These are phyloP conservation scores for Entonaema liquescens DNA, from an alignment of 495 filamentous ascomycete species.

Conservation along the genomic window DNA sequence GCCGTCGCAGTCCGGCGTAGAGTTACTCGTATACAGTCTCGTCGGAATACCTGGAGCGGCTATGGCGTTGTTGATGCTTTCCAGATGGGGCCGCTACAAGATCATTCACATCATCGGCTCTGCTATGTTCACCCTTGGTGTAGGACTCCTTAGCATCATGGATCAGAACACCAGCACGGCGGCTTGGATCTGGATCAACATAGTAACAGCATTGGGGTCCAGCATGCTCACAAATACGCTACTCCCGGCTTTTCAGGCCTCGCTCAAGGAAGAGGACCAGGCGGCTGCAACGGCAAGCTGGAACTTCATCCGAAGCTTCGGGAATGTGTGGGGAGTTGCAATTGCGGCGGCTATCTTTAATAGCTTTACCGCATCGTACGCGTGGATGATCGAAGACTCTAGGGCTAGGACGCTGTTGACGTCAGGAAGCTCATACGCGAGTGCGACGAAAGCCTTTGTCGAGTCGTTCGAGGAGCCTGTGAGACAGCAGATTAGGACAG, in stretches of 20 bases:
- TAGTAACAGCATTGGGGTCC: constrained; percentile 40
- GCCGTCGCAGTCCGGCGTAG: constrained; percentile 49
- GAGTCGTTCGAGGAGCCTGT: constrained; percentile 33
- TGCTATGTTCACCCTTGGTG: constrained; percentile 50
- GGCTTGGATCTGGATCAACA: constrained; percentile 45
- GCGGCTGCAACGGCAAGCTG: constrained; percentile 56
- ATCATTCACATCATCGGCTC: constrained; percentile 54
- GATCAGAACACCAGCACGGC: constrained; percentile 45
- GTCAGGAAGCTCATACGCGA: constrained; percentile 43
- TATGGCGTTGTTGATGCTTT: constrained; percentile 46
- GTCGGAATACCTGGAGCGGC: constrained; percentile 47
- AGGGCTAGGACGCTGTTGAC: constrained; percentile 29
- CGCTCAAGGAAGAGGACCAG: constrained; percentile 48
- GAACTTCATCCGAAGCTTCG: constrained; percentile 58
- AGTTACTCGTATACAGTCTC: constrained; percentile 50
- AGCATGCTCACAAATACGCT: constrained; percentile 46
- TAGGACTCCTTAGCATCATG: constrained; percentile 55
- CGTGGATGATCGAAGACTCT: constrained; percentile 37
- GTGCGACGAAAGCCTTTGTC: constrained; percentile 41
- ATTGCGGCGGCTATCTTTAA: constrained; percentile 63
- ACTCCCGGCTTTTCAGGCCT: constrained; percentile 53
- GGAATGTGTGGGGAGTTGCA: constrained; percentile 60
- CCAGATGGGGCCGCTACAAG: constrained; percentile 57
- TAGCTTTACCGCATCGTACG: constrained; percentile 42
- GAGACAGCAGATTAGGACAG: constrained; percentile 37